Base-by-base conservation (phyloP, 768 basidiomycete species). In the Lactifluus echinatus region DNA sequence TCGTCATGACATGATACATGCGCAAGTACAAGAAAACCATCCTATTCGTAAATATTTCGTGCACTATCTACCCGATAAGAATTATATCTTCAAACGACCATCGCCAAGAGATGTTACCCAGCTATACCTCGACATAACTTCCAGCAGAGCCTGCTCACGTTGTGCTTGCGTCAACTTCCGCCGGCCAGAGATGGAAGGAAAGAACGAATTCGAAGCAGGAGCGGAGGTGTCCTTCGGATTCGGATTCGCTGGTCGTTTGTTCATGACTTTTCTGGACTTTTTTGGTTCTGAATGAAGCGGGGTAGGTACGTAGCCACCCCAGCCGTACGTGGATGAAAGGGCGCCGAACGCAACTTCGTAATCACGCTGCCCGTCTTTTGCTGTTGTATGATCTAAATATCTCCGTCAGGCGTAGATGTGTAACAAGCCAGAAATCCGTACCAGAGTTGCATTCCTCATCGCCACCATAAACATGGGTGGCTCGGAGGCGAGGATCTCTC, bases 141-240 rank as follows among this genome's bases (percentile, higher is more conserved):
- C 53, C 2, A 29, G 45, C 14, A 55, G n/a, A 3, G 45, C 53
- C 48, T 53, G 52, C 31, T 53, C 42, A 28, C 52, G 52, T 6
- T 53, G 52, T 19, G 52, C 43, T 24, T 53, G 42, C 14, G 29
- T 53, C 8, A 44, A 24, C 14, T 15, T 42, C 21, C 12, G 31
- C 42, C 34, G 52, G 23, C 31, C 29, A 21, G 51, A 21, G 10
- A 28, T 7, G 12, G 37, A 31, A n/a, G 52, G 24, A 24, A 19
- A 12, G 6, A 31, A 19, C n/a, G 6, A 8, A 8, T 8, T 4
- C 14, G 21, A 11, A 33, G 31, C 12, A 17, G 40, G 14, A 15
- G 31, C 26, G 10, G 21, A 23, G n/a, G 24, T 17, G 8, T 29
- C 26, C 17, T 29, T 28, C 50, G 37, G 3, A 4, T 37, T 26